Evolutionary conservation across 768 basidiomycete species (phyloP), one percentile per base, ranked within the genome.

Genomic region (Leccinum broughii): DNA sequence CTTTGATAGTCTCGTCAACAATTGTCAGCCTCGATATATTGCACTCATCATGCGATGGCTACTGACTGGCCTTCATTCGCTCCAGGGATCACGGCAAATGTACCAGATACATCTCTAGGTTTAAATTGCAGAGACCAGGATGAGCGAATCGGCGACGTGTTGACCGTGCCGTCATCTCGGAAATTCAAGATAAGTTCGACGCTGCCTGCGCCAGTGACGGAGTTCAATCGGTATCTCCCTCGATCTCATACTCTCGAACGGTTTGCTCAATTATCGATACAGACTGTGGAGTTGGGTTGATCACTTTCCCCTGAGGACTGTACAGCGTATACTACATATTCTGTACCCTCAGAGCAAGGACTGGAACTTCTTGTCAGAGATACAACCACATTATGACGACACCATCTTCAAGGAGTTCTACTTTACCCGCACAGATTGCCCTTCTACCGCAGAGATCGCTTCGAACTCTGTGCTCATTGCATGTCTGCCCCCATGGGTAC

Each of bases 401-500:
- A 67, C 75, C 4, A 73, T 82, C 32, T 81, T 82, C 60, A 77
- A 74, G 57, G 75, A 80, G 59, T 82, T 80, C 61, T 71, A 78
- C 56, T 85, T 84, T 78, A 71, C 77, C 8, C 64, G 67, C 10
- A 61, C 56, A 22, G 59, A 61, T 3, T 57, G 61, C 22, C 54
- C 66, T 4, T 59, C 67, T 3, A 72, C 69, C 11, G 63, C 71
- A 37, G 64, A 67, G 30, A 70, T 72, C 32, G 67, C 68, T 49
- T 72, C 62, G 30, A 71, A 70, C 34, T 77, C 78, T 49, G 73
- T 86, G 20, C 69, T 84, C 4, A 69, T 87, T 46, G 84, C 80
- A n/a, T 82, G 83, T 62, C 85, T 86, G 67, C 82, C 85, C 3
- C 84, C 85, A 6, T 86, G 83, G 81, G 75, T 85, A 24, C 77